These are phyloP conservation scores for Paramecium tetraurelia DNA, from an alignment of 73 alveolate genomes.

Conservation along the genomic window DNA sequence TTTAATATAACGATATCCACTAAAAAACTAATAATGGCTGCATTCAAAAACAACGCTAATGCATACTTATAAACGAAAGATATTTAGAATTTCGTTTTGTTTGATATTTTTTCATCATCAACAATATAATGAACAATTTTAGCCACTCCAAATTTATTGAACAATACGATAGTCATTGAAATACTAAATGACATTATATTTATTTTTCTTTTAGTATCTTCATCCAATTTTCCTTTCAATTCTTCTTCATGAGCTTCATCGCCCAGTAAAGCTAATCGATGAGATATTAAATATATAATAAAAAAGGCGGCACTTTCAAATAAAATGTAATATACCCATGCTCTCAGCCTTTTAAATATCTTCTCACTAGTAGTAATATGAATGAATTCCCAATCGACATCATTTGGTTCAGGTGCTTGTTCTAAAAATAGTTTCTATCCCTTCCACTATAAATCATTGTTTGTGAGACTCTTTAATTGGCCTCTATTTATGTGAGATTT, in stretches of 20 bases:
- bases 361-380: conserved; percentile 51
- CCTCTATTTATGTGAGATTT: conserved; percentile 43
- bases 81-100: conserved; percentile 50
- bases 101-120: conserved; percentile 57
- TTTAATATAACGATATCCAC: conserved; percentile 51
- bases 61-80: conserved; percentile 45
- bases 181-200: conserved; percentile 22
- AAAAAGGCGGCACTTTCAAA: conserved; percentile 39
- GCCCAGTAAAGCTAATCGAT: neutral
- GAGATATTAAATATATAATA: conserved; percentile 42
- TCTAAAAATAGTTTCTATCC: conserved; percentile 47
- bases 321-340: neutral
- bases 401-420: conserved; percentile 65
- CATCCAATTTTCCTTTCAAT: conserved; percentile 47
- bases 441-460: conserved; percentile 51
- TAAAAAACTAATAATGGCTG: conserved; percentile 57
- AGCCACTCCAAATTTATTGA: conserved; percentile 58
- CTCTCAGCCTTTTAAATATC: conserved; percentile 21
- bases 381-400: conserved; percentile 66
- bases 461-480: neutral
- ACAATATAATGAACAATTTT: conserved; percentile 53
- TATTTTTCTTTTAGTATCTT: neutral
- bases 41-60: conserved; percentile 49
- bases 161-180: conserved; percentile 37
- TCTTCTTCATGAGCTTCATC: conserved; percentile 64